phyloP scores from a whole-genome alignment of 225 moss, liverwort and hornwort species.

The Physcomitrium patens region DNA sequence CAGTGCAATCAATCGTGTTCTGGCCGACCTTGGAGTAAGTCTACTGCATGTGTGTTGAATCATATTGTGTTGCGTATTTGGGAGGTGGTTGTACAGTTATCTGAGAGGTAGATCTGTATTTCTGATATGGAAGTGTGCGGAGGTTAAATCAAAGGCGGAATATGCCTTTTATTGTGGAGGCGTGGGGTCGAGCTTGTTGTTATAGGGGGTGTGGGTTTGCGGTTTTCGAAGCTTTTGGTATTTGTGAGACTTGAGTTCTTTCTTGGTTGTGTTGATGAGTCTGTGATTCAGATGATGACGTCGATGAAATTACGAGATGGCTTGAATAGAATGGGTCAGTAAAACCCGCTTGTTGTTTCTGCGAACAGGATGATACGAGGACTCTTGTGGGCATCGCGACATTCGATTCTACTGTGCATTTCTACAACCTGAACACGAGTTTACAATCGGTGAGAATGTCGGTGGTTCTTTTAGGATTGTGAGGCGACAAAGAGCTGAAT shows the following conservation, averaged over 20 bases:
- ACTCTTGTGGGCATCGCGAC: conserved; percentile 94
- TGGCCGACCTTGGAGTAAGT: conserved; percentile 86
- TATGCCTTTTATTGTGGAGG: too few species aligned
- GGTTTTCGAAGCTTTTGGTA: too few species aligned
- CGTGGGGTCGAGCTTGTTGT: too few species aligned
- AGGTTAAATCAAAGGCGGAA: too few species aligned
- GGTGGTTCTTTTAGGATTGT: not conserved
- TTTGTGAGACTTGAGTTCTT: not conserved
- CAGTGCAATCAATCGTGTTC: conserved; percentile 84
- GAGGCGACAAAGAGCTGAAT: not conserved
- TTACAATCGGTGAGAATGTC: conserved; percentile 75
- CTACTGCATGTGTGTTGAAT: not conserved
- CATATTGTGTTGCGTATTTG: too few species aligned
- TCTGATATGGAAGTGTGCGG: too few species aligned
- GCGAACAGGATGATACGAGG: conserved; percentile 81
- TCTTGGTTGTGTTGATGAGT: not conserved
- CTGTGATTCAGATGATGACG: not conserved
- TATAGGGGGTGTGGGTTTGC: too few species aligned
- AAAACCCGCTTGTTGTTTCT: conserved; percentile 18
- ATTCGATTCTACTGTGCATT: conserved; percentile 97
- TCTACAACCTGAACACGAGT: conserved; percentile 87
- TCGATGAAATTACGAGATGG: not conserved
- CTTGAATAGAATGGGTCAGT: conserved; percentile 8
- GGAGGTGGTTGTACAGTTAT: too few species aligned
- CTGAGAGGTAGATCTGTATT: too few species aligned